Conservation (phyloP, 176 grass and related monocot genomes). For the Musa troglodytarum region DNA sequence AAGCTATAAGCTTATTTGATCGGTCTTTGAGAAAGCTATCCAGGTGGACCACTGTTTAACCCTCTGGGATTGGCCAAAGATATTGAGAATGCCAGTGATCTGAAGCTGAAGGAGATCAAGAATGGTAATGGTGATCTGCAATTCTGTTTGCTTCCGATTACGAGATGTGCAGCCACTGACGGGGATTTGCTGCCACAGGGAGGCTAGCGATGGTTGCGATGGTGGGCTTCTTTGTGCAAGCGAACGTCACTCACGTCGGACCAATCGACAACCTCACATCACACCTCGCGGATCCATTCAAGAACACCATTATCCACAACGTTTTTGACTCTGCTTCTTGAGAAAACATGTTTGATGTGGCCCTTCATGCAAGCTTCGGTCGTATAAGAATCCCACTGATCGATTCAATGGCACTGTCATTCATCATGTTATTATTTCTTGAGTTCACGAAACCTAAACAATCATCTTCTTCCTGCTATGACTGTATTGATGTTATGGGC, state of each 20-base stretch:
- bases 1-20: no score
- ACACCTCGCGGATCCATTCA: constrained; percentile 79
- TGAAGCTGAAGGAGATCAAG: constrained; percentile 94
- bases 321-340: constrained; percentile 26
- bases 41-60: constrained; percentile 74
- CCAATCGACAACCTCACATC: constrained; percentile 71
- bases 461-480: no score
- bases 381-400: no score
- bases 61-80: constrained; percentile 68
- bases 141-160: neutral
- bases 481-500: no score
- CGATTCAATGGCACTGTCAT: no score
- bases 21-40: constrained; percentile 37
- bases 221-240: constrained; percentile 78
- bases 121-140: constrained; percentile 37
- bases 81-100: constrained; percentile 61
- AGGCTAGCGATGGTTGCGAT: constrained; percentile 83
- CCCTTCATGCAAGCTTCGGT: no score
- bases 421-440: no score
- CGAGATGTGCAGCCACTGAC: constrained; percentile 11
- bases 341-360: neutral
- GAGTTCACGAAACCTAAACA: no score
- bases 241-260: constrained; percentile 54
- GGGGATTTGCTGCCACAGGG: constrained; percentile 31
- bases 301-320: constrained; percentile 58